Base-by-base conservation (phyloP, 2,329 filamentous ascomycete genomes). In the Arthrobotrys sphaeroides region DNA sequence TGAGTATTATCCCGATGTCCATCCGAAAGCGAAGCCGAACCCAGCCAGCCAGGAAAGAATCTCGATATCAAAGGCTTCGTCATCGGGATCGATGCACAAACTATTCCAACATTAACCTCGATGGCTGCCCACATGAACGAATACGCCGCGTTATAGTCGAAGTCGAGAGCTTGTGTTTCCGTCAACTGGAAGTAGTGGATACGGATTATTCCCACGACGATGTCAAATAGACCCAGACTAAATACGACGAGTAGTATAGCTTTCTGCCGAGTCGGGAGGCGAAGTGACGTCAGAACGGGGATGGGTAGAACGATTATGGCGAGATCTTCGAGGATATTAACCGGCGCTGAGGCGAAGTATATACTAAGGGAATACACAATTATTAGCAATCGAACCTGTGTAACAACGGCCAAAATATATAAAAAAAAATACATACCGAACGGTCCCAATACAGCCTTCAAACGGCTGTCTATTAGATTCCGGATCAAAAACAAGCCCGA, bases 41-140 rank as follows among this genome's bases (percentile, higher is more conserved):
- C 78, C 7, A 78, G 62, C 57, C 74, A 78, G 18, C 62, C 55
- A 49, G 78, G 78, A 33, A 77, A 69, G 36, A 78, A 68, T 42
- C 67, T 73, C 3, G 91, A 88, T 66, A 94, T 89, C 5, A 98
- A 84, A 0, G 94, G 94, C 81, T 97, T 97, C 77, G 97, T 84
- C 0, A 91, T 94, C 6, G 94, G 94, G n/a, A 97, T 91, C 79
- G 93, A 97, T 43, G 91, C 94, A 80, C 92, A 96, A 77, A 93
- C 90, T 79, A 97, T 93, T 16, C 93, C 94, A 0, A 96, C 85
- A 78, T 96, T 95, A 80, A 97, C 93, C 82, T 97, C 94, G 64
- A 97, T 89, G 10, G 90, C 91, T 13, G 91, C 94, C 94, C 94
- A 98, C 91, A 97, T 94, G 80, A 96, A 90, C 0, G 92, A 92